A percentile compares a stretch with the other conserved stretches of the same genome.
phyloP scores from a whole-genome alignment of 768 basidiomycete species.

The Coprinopsis sp. region DNA sequence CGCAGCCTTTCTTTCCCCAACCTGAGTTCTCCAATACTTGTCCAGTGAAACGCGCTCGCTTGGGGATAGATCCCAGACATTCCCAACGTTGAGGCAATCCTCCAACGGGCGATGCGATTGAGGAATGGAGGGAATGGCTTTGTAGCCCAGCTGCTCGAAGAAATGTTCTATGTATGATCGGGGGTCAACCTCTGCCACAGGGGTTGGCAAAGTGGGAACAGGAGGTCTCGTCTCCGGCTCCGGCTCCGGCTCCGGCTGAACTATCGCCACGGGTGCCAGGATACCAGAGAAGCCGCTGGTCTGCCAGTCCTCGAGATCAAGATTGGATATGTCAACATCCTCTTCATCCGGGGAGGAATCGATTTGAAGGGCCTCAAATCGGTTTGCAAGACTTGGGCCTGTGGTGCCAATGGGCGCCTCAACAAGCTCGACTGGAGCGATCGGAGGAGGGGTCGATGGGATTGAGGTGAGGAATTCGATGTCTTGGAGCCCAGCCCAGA shows the following conservation, averaged over 20 bases:
- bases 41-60: slow-evolving; percentile 44
- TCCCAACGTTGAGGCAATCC: slow-evolving; percentile 28
- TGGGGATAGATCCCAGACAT: slow-evolving; percentile 53
- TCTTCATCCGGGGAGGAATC: neutral
- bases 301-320: neutral
- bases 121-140: slow-evolving; percentile 35
- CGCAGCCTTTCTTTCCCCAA: slow-evolving; percentile 25
- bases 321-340: neutral
- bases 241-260: neutral
- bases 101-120: slow-evolving; percentile 30
- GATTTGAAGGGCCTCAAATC: slow-evolving; percentile 2
- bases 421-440: neutral
- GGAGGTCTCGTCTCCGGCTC: neutral
- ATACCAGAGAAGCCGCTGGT: neutral
- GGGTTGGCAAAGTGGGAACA: too few species aligned
- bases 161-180: slow-evolving; percentile 19
- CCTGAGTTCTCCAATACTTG: slow-evolving; percentile 42
- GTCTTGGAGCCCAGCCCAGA: slow-evolving; percentile 47
- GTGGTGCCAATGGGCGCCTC: neutral
- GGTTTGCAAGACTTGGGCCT: neutral
- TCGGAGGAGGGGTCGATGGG: neutral
- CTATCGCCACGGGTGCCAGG: neutral
- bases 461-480: slow-evolving; percentile 37
- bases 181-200: neutral
- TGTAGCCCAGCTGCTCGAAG: slow-evolving; percentile 34